Evolutionary conservation across 176 grass and related monocot genomes (phyloP).

Genomic region (Rhynchospora pubera): DNA sequence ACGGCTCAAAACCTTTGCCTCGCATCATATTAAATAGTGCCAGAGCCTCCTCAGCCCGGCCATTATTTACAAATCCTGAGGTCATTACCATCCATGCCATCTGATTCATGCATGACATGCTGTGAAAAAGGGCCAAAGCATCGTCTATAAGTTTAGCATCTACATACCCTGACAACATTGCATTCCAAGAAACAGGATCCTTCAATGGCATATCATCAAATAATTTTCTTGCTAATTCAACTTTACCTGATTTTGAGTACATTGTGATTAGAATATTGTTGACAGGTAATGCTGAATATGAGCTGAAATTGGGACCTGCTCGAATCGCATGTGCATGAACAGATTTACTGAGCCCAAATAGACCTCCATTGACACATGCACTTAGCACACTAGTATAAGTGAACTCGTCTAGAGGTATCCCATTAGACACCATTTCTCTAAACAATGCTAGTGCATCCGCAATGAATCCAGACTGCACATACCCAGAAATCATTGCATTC

Average conservation of each 20-base stretch:
- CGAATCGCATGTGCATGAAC: conserved; percentile 71
- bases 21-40: conserved; percentile 62
- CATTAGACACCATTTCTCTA: conserved; percentile 58
- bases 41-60: conserved; percentile 51
- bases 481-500: conserved; percentile 96
- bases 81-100: conserved; percentile 93
- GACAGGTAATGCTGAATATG: conserved; percentile 54
- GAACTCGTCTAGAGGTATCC: conserved; percentile 59
- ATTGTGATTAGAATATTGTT: conserved; percentile 74
- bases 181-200: conserved; percentile 89
- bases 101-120: conserved; percentile 66
- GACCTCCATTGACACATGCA: conserved; percentile 48
- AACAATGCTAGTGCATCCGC: conserved; percentile 65
- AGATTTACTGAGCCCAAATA: conserved; percentile 58
- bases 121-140: conserved; percentile 53
- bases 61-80: conserved; percentile 70
- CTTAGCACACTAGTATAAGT: conserved; percentile 85
- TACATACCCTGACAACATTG: conserved; percentile 68
- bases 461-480: conserved; percentile 51
- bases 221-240: conserved; percentile 44
- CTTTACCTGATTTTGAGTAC: conserved; percentile 52
- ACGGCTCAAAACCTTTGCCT: conserved; percentile 41
- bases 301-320: conserved; percentile 42
- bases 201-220: conserved; percentile 48
- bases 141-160: conserved; percentile 37